Conservation (phyloP, 31 red algal species). For the Odonthalia washingtoniensis region DNA sequence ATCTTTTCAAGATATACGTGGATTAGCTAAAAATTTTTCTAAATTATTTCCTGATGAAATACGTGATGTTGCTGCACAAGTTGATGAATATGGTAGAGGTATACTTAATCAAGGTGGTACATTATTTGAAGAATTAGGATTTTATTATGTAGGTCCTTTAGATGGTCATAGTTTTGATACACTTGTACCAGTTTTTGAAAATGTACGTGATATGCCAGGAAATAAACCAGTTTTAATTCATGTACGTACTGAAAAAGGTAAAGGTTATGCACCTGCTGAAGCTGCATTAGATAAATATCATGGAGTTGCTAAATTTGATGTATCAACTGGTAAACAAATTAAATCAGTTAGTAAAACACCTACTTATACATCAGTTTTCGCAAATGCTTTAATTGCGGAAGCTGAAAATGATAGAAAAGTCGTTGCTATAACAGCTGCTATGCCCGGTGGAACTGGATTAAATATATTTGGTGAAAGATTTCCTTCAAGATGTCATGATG, state of each 20-base stretch:
- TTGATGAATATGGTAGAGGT: slow-evolving; percentile 89
- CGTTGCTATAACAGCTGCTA: slow-evolving; percentile 95
- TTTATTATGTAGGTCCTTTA: slow-evolving; percentile 96
- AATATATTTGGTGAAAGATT: slow-evolving; percentile 88
- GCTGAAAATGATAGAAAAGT: slow-evolving; percentile 90
- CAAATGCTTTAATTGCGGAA: slow-evolving; percentile 83
- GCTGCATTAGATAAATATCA: slow-evolving; percentile 94
- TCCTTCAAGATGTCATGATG: slow-evolving; percentile 89
- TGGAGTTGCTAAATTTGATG: slow-evolving; percentile 89
- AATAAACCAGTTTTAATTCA: slow-evolving; percentile 96
- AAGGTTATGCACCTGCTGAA: slow-evolving; percentile 95
- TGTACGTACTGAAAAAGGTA: slow-evolving; percentile 92
- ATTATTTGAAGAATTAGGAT: slow-evolving; percentile 97
- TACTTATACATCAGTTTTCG: slow-evolving; percentile 89
- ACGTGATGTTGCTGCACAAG: slow-evolving; percentile 82
- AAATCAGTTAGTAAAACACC: slow-evolving; percentile 72
- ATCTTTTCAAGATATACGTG: slow-evolving; percentile 83
- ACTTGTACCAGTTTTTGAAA: slow-evolving; percentile 80
- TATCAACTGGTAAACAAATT: slow-evolving; percentile 82
- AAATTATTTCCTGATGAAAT: slow-evolving; percentile 86
- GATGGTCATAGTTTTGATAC: slow-evolving; percentile 92
- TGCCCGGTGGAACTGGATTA: slow-evolving; percentile 95
- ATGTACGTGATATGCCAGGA: slow-evolving; percentile 91
- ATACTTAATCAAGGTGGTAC: slow-evolving; percentile 85
- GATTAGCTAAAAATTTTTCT: slow-evolving; percentile 87